Conservation (phyloP, 108 stramenopile genomes). For the Seminavis robusta region DNA sequence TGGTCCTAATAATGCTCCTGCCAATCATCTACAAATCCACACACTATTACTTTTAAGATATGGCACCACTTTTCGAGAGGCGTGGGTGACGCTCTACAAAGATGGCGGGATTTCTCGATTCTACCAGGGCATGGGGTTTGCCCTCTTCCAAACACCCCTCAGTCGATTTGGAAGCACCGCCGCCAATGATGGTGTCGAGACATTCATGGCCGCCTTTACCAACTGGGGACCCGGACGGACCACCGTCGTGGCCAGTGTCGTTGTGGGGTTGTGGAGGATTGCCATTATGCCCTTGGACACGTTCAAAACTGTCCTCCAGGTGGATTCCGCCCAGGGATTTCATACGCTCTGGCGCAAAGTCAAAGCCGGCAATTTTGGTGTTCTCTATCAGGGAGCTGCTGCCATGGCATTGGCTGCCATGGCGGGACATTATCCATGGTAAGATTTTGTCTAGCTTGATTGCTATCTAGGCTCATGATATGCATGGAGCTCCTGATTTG, state of each 20-base stretch:
- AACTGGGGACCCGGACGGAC: slow-evolving; percentile 74
- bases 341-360: slow-evolving; percentile 55
- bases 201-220: slow-evolving; percentile 46
- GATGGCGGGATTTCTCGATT: slow-evolving; percentile 92
- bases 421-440: slow-evolving; percentile 81
- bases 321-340: slow-evolving; percentile 74
- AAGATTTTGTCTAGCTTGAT: slow-evolving; percentile 8
- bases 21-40: no score
- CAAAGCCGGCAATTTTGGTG: slow-evolving; percentile 54
- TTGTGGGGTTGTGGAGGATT: slow-evolving; percentile 86
- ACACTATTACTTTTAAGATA: no score
- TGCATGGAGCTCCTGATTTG: not conserved
- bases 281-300: slow-evolving; percentile 93
- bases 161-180: slow-evolving; percentile 89
- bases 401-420: slow-evolving; percentile 62
- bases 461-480: not conserved
- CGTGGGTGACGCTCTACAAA: slow-evolving; percentile 57
- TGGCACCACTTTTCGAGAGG: slow-evolving; percentile 74
- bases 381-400: slow-evolving; percentile 71
- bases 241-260: slow-evolving; percentile 67
- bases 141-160: slow-evolving; percentile 89
- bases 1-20: no score
- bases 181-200: slow-evolving; percentile 87
- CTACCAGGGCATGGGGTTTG: slow-evolving; percentile 88
- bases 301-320: slow-evolving; percentile 95